Evolutionary conservation across 176 grass and related monocot genomes (phyloP), one percentile per base, ranked within the genome.

Genomic region (Saccharum officinarum): DNA sequence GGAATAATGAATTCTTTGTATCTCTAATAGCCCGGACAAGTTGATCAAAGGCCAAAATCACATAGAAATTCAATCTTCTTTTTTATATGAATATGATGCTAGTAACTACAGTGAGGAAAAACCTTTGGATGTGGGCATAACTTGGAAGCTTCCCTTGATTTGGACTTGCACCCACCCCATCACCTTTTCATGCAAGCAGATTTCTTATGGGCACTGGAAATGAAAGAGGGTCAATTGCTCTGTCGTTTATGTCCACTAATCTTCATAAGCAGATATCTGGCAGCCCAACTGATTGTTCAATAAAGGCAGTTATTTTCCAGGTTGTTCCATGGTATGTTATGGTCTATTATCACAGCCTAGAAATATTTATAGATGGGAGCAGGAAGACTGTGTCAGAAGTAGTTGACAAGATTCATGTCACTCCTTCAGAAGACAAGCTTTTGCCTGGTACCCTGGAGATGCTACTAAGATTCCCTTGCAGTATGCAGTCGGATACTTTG

Each of bases 281-380:
- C 45, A 63, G 25, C 74, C 4, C 4, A 36, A 36, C 89, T 81
- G 88, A 80, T 76, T 95, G 96, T 82, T 91, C 76, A 23, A 57
- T 88, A 69, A 89, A 85, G 55, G 89, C 87, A 75, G 81, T 92
- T 79, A 67, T 95, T 87, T 93, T 98, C 75, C 93, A 98, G 78
- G 86, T 98, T 75, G 91, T 98, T 85, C 96, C 93, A 38, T 98
- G 96, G 96, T 98, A 98, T 72, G 96, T 94, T 81, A 98, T 94
- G 75, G 91, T 95, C 67, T 98, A 95, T 81, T 95, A 98, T 82
- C 96, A 98, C 83, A 98, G 91, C 46, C 84, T 95, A 66, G 79
- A 90, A 86, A 85, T 98, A 61, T 95, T 90, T 63, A 77, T 98
- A 79, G 93, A 98, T 76, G 91, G 93, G 41, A 91, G 75, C 50